Evolutionary conservation across 139 green algal genomes (phyloP), one percentile per base, ranked within the genome.

Genomic region (Chlamydomonas incerta): DNA sequence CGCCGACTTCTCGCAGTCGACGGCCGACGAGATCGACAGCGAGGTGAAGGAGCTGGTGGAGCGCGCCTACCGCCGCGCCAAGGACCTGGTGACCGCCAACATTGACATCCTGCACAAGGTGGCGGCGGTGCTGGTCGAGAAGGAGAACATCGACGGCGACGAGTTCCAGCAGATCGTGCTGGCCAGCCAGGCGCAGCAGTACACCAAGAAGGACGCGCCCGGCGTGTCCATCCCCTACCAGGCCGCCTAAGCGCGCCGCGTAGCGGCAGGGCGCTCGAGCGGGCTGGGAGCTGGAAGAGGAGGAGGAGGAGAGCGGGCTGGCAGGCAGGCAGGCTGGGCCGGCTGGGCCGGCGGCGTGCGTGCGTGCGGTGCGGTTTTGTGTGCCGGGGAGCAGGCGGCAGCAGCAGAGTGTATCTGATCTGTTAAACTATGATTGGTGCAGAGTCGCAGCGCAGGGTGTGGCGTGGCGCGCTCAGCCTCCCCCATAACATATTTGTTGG

Each of bases 131-230:
- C 91, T 99, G 66, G 87, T 99, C 77, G 98, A 99, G 94, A 97
- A 98, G 91, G 98, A 99, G 94, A 98, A 97, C 87, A 97, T 99
- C 66, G 98, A 99, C 88, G 98, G 98, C 72, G 74, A 92, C 37
- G 89, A 92, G 89, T 90, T 92, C 86, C 89, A 93, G 87, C 79
- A 91, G 69, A 95, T 99, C 58, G 93, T 99, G 72, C 87, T 98
- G 72, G 95, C 96, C 71, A 90, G 86, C 34, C 91, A 98, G 84
- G 93, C 95, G 5, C 75, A 97, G 92, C 93, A 98, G 87, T 99
- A 99, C 92, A 85, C 98, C 8, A 97, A 99, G 91, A 82, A 92
- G 3, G 96, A 98, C 60, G 94, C 94, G 46, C 95, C 95, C 37
- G 85, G 74, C 18, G 86, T 96, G 24, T 89, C 72, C 82, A 96